Percentiles rank a stretch among this genome's conserved stretches.
phyloP scores from a whole-genome alignment of 352 stramenopile genomes.

The Phytophthora cactorum region DNA sequence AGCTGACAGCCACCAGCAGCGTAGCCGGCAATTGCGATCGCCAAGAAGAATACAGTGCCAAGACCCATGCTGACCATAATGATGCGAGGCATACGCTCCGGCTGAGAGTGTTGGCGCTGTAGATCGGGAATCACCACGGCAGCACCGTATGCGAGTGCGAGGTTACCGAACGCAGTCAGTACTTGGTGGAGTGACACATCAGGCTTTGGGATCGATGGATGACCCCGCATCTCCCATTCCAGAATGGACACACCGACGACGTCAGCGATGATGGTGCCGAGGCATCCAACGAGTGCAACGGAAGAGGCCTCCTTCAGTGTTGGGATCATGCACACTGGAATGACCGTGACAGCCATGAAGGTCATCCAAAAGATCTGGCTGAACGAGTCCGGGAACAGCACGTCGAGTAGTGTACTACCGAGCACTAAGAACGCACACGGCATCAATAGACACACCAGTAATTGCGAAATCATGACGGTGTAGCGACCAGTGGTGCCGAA shows the following conservation, averaged over 20 bases:
- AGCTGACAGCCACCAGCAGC: constrained; percentile 48
- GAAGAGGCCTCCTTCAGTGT: constrained; percentile 38
- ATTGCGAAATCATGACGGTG: constrained; percentile 47
- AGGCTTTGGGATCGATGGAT: constrained; percentile 35
- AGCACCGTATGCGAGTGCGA: constrained; percentile 37
- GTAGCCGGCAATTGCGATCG: constrained; percentile 47
- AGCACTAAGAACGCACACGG: constrained; percentile 61
- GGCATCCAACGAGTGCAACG: constrained; percentile 34
- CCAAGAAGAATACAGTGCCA: constrained; percentile 47
- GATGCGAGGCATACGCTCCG: constrained; percentile 51
- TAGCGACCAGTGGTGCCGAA: constrained; percentile 51
- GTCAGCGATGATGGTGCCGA: constrained; percentile 40
- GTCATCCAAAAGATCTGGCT: constrained; percentile 46
- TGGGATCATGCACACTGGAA: constrained; percentile 42
- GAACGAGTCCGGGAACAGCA: constrained; percentile 59
- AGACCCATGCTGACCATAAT: constrained; percentile 43
- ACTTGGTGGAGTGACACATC: constrained; percentile 40
- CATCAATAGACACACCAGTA: constrained; percentile 54
- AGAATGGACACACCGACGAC: constrained; percentile 39
- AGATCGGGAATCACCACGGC: constrained; percentile 42
- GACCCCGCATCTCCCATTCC: constrained; percentile 39
- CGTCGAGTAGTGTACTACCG: constrained; percentile 50
- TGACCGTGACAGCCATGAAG: constrained; percentile 45
- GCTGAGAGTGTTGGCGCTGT: constrained; percentile 53
- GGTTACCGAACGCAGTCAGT: constrained; percentile 37